Percentiles rank a stretch among this genome's conserved stretches.
These are phyloP conservation scores for Metschnikowia peoriensis DNA, from an alignment of 805 yeast genomes.

Conservation along the genomic window DNA sequence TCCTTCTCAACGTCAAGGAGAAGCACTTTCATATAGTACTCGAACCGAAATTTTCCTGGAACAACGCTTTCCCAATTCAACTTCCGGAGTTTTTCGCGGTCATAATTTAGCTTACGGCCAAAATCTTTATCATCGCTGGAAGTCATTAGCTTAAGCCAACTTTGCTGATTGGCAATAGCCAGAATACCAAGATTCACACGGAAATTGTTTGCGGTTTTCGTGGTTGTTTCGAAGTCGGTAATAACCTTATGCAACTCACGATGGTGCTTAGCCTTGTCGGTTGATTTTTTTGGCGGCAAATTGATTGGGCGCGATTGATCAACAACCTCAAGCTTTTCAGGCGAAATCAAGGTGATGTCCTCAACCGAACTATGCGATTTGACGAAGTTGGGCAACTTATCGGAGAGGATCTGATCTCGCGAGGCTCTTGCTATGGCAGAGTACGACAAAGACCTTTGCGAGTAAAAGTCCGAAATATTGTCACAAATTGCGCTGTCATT, in stretches of 20 bases:
- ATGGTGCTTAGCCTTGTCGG: constrained; percentile 56
- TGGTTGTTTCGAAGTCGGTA: constrained; percentile 34
- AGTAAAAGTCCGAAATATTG: constrained; percentile 37
- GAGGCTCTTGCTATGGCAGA: constrained; percentile 30
- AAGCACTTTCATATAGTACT: constrained; percentile 29
- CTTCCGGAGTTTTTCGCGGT: constrained; percentile 31
- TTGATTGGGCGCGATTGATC: constrained; percentile 69
- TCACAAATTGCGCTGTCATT: constrained; percentile 36
- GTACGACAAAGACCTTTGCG: constrained; percentile 34
- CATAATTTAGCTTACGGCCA: constrained; percentile 24
- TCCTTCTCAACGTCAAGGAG: constrained; percentile 17
- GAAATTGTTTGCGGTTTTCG: constrained; percentile 22
- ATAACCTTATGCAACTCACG: constrained; percentile 50
- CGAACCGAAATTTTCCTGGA: constrained; percentile 26
- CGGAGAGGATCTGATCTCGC: constrained; percentile 33
- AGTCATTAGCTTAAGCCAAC: constrained; percentile 27
- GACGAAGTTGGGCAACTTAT: constrained; percentile 38
- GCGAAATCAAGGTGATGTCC: constrained; percentile 46
- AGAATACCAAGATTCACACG: constrained; percentile 21
- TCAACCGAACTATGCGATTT: constrained; percentile 35
- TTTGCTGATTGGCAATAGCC: constrained; percentile 23
- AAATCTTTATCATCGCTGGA: constrained; percentile 23
- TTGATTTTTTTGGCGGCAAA: constrained; percentile 61
- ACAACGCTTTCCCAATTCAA: constrained; percentile 39
- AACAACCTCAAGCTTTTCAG: constrained; percentile 53